Evolutionary conservation across 805 yeast species (phyloP), one percentile per base, ranked within the genome.

Genomic region (Metschnikowia peoriensis): DNA sequence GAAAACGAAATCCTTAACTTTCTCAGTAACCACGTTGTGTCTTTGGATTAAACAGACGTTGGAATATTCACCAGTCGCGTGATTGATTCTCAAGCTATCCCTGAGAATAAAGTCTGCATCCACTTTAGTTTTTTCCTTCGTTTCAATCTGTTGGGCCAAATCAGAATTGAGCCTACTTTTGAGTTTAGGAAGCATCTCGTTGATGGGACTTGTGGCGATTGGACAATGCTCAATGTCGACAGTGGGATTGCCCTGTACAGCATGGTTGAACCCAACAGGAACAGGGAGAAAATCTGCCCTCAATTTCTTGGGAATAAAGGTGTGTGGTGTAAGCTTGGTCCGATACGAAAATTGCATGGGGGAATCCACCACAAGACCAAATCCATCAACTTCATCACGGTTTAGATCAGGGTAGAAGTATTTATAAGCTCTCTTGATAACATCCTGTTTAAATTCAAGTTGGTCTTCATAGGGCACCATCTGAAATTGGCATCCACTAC

Each of bases 401-500:
- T 44, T 40, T 2, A 51, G 56, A 2, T 54, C 61, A 0, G 78
- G 78, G 50, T 61, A 65, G 53, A 72, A 72, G 52, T 56, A 71
- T 14, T 53, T 50, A 51, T 61, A 76, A 1, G 80, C 80, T 43
- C 63, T 66, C 14, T 59, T 42, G 16, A 76, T 69, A 1, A 66
- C 58, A 7, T 50, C 45, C 44, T 61, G 60, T 52, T 76, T 76
- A 47, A 65, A 65, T 2, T 53, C 46, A 17, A 75, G 61, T 53
- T 76, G 80, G n/a, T 68, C 64, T 4, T 69, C 70, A 48, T 75
- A 71, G 5, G 62, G 51, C 15, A 75, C 32, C 77, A 72, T 73
- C 51, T 76, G 80, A 17, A 71, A 62, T 47, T 75, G 76, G 54
- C 80, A 76, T 1, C 80, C 80, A 44, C 64, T 58, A 50, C 80